Evolutionary conservation across 495 filamentous ascomycete genomes (phyloP).

Genomic region (Tuber borchii): DNA sequence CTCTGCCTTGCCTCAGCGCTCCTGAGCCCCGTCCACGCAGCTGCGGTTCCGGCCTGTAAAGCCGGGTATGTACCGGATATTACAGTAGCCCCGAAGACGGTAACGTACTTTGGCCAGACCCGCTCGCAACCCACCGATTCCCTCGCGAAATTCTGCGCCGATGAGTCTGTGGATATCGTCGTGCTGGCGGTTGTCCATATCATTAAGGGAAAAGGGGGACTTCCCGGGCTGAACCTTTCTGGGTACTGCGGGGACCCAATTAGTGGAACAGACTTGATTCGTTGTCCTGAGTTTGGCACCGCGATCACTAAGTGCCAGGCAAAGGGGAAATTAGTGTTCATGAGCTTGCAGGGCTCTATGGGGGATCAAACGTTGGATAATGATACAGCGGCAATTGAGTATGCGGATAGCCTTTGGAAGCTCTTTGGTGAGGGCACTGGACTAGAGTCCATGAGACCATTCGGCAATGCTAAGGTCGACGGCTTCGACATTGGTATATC

Average conservation of each 20-base stretch:
- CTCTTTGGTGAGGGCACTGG: constrained; percentile 47
- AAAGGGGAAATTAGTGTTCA: constrained; percentile 46
- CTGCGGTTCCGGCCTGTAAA: neutral
- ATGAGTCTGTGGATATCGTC: constrained; percentile 2
- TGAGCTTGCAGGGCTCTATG: constrained; percentile 45
- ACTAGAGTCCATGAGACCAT: constrained; percentile 43
- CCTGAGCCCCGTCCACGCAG: neutral
- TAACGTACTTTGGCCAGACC: constrained; percentile 9
- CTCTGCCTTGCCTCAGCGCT: neutral
- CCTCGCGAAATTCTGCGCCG: constrained; percentile 7
- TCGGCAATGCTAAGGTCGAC: constrained; percentile 47
- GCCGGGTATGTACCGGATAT: neutral
- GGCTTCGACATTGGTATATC: constrained; percentile 49
- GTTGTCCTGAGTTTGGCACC: constrained; percentile 44
- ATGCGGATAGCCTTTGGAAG: constrained; percentile 48
- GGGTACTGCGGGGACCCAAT: constrained; percentile 2
- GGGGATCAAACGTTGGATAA: constrained; percentile 42
- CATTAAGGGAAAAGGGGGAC: neutral
- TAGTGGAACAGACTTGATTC: constrained; percentile 29
- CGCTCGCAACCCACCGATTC: neutral
- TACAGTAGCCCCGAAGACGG: neutral
- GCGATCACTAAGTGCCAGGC: constrained; percentile 47
- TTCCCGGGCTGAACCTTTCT: constrained; percentile 6
- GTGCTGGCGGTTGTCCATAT: constrained; percentile 10
- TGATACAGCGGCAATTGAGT: constrained; percentile 42